phyloP scores from a whole-genome alignment of 2,329 filamentous ascomycete species.

The Scleromitrula shiraiana region DNA sequence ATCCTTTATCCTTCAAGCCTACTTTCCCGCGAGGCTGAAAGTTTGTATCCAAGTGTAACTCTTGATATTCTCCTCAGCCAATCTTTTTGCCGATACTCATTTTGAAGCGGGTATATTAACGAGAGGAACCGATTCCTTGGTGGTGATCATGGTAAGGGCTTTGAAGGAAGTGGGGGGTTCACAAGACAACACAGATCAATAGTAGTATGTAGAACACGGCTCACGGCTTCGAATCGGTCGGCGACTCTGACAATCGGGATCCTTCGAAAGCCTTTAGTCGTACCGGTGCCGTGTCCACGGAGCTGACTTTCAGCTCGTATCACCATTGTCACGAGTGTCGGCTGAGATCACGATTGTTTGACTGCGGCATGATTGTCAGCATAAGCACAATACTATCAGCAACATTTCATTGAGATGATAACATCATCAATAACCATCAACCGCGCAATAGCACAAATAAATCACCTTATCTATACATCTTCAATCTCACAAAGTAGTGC shows the following conservation, averaged over 20 bases:
- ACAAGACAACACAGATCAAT: constrained; percentile 9
- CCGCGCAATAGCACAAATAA: not conserved
- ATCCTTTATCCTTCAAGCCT: not conserved
- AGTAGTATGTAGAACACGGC: not conserved
- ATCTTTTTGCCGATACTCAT: constrained; percentile 10
- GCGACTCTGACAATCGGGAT: constrained; percentile 1
- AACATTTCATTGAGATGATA: too few species aligned
- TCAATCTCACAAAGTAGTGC: not conserved
- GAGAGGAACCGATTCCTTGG: constrained; percentile 5
- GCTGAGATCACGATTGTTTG: not conserved
- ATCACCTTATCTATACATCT: not conserved
- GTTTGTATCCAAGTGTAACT: not conserved
- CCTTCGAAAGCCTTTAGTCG: constrained; percentile 4
- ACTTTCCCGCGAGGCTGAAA: not conserved
- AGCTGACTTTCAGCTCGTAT: constrained; percentile 10
- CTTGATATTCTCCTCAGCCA: not conserved
- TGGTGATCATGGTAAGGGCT: constrained; percentile 5
- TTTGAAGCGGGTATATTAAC: constrained; percentile 17
- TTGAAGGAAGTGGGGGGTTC: constrained; percentile 13
- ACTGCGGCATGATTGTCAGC: not conserved
- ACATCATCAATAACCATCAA: not conserved
- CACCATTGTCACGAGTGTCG: constrained; percentile 7
- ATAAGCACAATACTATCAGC: constrained; percentile 1
- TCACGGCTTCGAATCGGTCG: not conserved
- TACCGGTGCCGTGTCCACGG: constrained; percentile 3